Base-by-base conservation (phyloP, 768 basidiomycete species). In the Leccinum imitatum region DNA sequence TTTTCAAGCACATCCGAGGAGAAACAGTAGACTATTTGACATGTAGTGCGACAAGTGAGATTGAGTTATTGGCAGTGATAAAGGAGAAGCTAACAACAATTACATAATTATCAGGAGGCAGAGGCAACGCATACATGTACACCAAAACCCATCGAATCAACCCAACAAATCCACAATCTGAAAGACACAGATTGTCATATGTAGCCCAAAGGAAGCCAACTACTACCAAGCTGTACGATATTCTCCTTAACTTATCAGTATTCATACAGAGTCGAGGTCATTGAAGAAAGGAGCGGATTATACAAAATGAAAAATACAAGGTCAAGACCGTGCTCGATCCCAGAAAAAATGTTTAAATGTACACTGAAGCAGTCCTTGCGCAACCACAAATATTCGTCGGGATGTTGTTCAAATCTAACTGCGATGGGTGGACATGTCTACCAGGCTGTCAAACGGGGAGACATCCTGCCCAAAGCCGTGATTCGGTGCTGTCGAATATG, bases 371-470 rank as follows among this genome's bases (percentile, higher is more conserved):
- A 91, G 63, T 84, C 86, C 62, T 78, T 84, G 72, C 88, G 89
- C 75, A 84, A 78, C 7, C 87, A 86, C 67, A 80, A 79, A 50
- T 79, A 76, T 73, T 89, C 85, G 47, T 89, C 85, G 47, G 84
- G 84, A 68, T 85, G 85, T 74, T 89, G 86, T 67, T 82, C 82
- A 72, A 89, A 88, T 50, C 80, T 77, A 23, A 62, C 69, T 46
- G 66, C 89, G 87, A 10, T 73, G 76, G 21, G 63, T 65, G 23
- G 75, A 72, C 41, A 82, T 69, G 62, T 89, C 86, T 31, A 76
- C 74, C 41, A 80, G 76, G 65, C 86, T 88, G 64, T 89, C 87
- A 61, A 90, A 90, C 23, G 88, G 86, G 51, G 87, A 87, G 37
- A 76, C 72, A 59, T 84, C 79, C 58, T 80, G 77, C 15, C 68